phyloP scores from a whole-genome alignment of 805 yeast species.

The Myxozyma neglecta region DNA sequence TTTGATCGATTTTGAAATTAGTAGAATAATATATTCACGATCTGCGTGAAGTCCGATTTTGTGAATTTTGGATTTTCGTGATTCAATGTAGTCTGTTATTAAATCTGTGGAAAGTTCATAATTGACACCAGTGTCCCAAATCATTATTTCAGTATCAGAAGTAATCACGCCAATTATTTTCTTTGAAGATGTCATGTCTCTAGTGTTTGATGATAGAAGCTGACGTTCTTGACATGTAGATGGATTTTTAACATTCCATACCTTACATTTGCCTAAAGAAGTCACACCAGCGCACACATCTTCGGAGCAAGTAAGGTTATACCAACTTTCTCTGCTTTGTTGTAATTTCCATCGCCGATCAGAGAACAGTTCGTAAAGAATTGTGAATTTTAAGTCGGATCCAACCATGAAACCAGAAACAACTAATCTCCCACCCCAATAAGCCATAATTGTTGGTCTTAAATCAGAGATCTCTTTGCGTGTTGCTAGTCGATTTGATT shows the following conservation, averaged over 20 bases:
- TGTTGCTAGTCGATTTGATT: conserved; percentile 24
- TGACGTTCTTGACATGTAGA: conserved; percentile 31
- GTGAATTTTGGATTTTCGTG: conserved; percentile 4
- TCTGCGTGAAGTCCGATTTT: conserved; percentile 21
- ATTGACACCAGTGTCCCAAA: conserved; percentile 29
- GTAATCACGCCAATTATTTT: conserved; percentile 24
- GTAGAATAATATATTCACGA: conserved; percentile 17
- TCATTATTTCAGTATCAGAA: conserved; percentile 23
- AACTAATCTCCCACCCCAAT: conserved; percentile 30
- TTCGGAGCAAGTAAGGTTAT: conserved; percentile 29
- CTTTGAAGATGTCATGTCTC: conserved; percentile 28
- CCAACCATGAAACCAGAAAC: conserved; percentile 31
- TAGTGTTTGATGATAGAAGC: conserved; percentile 24
- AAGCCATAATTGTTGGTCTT: conserved; percentile 28
- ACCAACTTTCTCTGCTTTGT: conserved; percentile 33
- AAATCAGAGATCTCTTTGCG: conserved; percentile 28
- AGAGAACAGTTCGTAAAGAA: conserved; percentile 27
- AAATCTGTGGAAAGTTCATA: conserved; percentile 20
- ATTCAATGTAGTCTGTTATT: conserved; percentile 1
- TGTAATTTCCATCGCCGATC: conserved; percentile 29
- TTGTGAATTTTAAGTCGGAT: conserved; percentile 24
- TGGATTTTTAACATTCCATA: conserved; percentile 23
- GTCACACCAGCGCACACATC: conserved; percentile 31
- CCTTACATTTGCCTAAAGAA: conserved; percentile 29
- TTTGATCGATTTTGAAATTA: conserved; percentile 15